Base-by-base conservation (phyloP, 2,329 filamentous ascomycete genomes). In the Claviceps cyperi region DNA sequence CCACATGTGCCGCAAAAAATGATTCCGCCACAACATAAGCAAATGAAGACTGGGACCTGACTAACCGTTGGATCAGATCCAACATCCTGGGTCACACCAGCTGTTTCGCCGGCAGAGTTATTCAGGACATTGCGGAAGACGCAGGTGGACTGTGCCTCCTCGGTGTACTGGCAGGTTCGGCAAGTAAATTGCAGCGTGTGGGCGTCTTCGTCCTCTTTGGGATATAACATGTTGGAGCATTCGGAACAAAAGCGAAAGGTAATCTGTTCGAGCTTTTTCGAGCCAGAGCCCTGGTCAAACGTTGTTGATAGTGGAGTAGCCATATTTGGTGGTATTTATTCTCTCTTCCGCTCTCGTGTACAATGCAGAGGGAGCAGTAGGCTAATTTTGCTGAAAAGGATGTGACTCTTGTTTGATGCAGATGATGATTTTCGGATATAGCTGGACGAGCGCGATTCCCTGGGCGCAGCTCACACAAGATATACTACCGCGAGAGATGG, bases 221-320 rank as follows among this genome's bases (percentile, higher is more conserved):
- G 92, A 64, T 97, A 97, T 50, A 98, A 76, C 78, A 98, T 86
- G 75, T 98, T 98, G 60, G 90, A 95, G 73, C 92, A 98, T 76
- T 98, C 92, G 60, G 88, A 89, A 74, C 92, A 98, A 77, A 98
- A 98, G 62, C 87, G 84, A 70, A 97, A 98, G 46, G 87, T 89
- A 68, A 97, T 90, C 67, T 94, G 88, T 69, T 91, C 82, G 56
- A 74, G 71, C 58, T 72, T 72, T 60, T 74, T 75, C 59, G 75
- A 71, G 52, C 62, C 66, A 47, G 63, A 61, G 55, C 60, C 66
- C 44, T 71, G 69, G 55, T 70, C 61, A 35, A 68, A 67, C 49
- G 64, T 63, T 44, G 69, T 75, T 28, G 76, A 74, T 54, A 74
- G 70, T 35, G 78, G 78, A 11, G 77, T 75, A 28, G 79, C 73